Evolutionary conservation across 768 basidiomycete genomes (phyloP).

Genomic region (Cubamyces sp.): DNA sequence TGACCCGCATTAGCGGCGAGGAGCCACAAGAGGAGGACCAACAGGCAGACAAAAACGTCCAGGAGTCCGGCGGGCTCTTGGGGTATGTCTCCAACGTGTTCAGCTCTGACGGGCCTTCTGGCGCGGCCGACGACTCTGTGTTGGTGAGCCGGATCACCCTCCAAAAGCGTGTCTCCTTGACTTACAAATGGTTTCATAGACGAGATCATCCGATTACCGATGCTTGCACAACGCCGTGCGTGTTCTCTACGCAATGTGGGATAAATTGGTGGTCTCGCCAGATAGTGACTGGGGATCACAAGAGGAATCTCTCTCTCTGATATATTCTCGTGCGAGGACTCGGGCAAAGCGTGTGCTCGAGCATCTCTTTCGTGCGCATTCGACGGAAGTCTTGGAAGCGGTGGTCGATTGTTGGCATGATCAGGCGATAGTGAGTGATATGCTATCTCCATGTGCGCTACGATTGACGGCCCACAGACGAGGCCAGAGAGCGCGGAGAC

Average conservation of each 20-base stretch:
- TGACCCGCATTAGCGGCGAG: constrained; percentile 59
- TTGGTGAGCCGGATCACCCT: constrained; percentile 47
- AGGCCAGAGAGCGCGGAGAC: constrained; percentile 24
- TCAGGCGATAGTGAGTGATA: constrained; percentile 48
- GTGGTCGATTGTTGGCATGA: constrained; percentile 83
- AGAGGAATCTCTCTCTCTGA: constrained; percentile 69
- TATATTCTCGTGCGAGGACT: constrained; percentile 65
- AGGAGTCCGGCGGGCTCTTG: constrained; percentile 70
- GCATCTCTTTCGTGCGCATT: constrained; percentile 80
- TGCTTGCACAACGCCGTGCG: constrained; percentile 82
- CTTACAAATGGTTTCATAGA: constrained; percentile 41
- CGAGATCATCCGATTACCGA: constrained; percentile 74
- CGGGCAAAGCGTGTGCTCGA: constrained; percentile 83
- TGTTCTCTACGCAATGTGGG: constrained; percentile 80
- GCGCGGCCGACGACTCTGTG: constrained; percentile 55
- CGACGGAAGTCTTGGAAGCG: constrained; percentile 82
- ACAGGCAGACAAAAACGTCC: constrained; percentile 52
- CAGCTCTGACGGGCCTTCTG: constrained; percentile 62
- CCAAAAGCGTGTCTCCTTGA: background rate
- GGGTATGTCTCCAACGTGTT: constrained; percentile 95
- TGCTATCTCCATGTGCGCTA: background rate
- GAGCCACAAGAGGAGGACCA: constrained; percentile 61
- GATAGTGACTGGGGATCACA: constrained; percentile 52
- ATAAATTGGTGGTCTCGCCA: constrained; percentile 42
- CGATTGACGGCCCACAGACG: constrained; percentile 2